Evolutionary conservation across 305 asterid genomes (phyloP).

Genomic region (Solanum hybrid): DNA sequence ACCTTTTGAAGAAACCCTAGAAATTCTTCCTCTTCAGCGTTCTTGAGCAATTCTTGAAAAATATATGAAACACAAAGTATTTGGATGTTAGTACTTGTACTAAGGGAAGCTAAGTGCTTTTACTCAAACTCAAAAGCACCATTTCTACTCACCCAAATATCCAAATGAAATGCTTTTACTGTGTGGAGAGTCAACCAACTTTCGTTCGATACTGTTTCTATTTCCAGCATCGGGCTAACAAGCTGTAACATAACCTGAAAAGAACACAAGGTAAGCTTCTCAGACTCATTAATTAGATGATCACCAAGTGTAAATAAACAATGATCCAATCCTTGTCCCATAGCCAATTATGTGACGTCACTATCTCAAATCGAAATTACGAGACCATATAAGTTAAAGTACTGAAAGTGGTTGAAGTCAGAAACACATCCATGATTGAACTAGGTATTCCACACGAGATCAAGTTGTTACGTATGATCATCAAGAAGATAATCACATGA

Average conservation of each 20-base stretch:
- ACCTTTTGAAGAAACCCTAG: neutral
- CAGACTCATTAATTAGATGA: neutral
- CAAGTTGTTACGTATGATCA: neutral
- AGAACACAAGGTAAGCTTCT: neutral
- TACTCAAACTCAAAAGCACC: neutral
- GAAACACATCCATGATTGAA: too few species aligned
- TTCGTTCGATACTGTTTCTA: neutral
- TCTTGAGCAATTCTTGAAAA: neutral
- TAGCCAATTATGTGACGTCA: neutral
- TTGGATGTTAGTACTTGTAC: neutral
- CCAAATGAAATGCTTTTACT: neutral
- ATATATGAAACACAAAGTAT: neutral
- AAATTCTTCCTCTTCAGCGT: neutral
- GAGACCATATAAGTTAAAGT: neutral
- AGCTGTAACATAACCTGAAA: neutral
- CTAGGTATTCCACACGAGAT: neutral
- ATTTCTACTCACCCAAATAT: neutral
- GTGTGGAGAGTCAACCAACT: neutral
- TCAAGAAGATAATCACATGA: neutral
- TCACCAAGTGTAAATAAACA: neutral
- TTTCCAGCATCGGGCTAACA: neutral
- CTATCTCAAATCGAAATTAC: neutral
- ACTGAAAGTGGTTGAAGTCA: neutral
- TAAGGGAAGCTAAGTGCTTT: neutral
- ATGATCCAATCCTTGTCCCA: neutral